Evolutionary conservation across 352 stramenopile species (phyloP).

Genomic region (Phytophthora cajani): DNA sequence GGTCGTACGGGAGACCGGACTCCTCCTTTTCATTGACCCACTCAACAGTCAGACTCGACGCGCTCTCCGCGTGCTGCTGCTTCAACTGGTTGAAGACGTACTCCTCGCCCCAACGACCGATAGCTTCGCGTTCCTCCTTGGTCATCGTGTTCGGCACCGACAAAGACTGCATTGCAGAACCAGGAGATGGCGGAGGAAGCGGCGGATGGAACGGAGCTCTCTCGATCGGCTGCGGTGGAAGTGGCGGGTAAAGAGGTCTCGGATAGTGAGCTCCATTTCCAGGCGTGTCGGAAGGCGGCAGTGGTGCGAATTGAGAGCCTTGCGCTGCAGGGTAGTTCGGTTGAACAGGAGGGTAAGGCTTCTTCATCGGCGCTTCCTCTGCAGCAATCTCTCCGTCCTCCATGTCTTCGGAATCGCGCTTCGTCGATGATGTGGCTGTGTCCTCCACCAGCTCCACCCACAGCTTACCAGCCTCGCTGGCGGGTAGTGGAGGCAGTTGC

Average conservation of each 20-base stretch:
- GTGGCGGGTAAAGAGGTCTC: conserved; percentile 18
- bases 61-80: conserved; percentile 44
- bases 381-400: conserved; percentile 66
- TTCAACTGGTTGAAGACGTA: conserved; percentile 83
- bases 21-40: conserved; percentile 87
- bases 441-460: conserved; percentile 48
- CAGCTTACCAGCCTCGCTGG: conserved; percentile 28
- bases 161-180: conserved; percentile 21
- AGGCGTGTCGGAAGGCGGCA: conserved; percentile 15
- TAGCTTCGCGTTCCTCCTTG: conserved; percentile 75
- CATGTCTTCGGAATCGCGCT: conserved; percentile 34
- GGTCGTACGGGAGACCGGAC: conserved; percentile 84
- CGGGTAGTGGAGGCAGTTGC: conserved; percentile 52
- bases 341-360: conserved; percentile 18
- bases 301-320: conserved; percentile 7
- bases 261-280: conserved; percentile 19
- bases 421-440: conserved; percentile 3
- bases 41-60: conserved; percentile 53
- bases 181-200: conserved; percentile 15
- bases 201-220: conserved; percentile 19
- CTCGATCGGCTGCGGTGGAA: conserved; percentile 12
- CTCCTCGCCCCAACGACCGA: conserved; percentile 85
- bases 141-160: conserved; percentile 65
- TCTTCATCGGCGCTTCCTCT: conserved; percentile 30
- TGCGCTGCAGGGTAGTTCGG: conserved; percentile 20